Base-by-base conservation (phyloP, 495 filamentous ascomycete species). In the Penicillium subrubescens region DNA sequence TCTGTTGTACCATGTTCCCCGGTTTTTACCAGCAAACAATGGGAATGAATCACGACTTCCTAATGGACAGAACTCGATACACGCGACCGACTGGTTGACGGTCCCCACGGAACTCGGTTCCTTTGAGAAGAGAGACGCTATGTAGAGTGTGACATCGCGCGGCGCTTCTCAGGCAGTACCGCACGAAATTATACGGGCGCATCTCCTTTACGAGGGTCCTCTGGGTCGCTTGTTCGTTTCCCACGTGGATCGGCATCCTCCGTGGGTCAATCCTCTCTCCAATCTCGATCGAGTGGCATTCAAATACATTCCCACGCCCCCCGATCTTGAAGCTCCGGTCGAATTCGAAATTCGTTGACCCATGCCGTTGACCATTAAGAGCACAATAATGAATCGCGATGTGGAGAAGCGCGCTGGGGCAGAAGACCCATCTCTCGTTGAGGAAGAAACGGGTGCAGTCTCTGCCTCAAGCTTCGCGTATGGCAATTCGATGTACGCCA, bases 401-500 rank as follows among this genome's bases (percentile, higher is more conserved):
- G 50, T 66, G 39, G 67, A 69, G 41, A 69, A 69, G 19, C 59
- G 56, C 10, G 62, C 63, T n/a, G 67, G 59, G 3, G 37, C n/a
- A 19, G 3, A 8, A 14, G 50, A 62, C 11, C 63, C 67, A 14
- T 10, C 51, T 2, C 63, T 66, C 2, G 57, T 60, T 55, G 66
- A 81, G 23, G 74, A 79, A 55, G 81, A 86, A 54, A 75, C 82
- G 8, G 82, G 85, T 54, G 85, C 83, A 11, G 81, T 87, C 6
- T 75, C 79, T 10, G 79, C 79, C n/a, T 79, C 86, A 67, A 83
- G 76, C 37, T 86, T 90, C 62, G 76, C 79, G 37, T 72, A 82
- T 21, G 87, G 87, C 55, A 73, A 86, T 50, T 79, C 78, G 21
- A 56, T 78, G 35, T 86, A 83, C 67, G 88, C 88, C 23, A 89